phyloP scores from a whole-genome alignment of 495 filamentous ascomycete species.

The Penicillium ucsense region DNA sequence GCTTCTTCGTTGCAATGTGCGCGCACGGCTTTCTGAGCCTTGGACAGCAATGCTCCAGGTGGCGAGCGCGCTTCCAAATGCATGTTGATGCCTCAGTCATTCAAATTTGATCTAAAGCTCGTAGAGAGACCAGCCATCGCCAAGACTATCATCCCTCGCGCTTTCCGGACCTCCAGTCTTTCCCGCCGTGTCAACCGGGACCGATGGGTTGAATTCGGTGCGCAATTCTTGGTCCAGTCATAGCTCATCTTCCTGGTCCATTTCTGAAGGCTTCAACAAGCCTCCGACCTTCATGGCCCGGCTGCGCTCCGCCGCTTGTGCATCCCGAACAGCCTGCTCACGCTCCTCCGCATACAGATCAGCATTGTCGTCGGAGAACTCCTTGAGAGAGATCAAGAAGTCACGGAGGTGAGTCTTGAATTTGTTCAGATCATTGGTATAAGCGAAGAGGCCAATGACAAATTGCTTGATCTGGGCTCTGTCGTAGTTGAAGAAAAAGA shows the following conservation, averaged over 20 bases:
- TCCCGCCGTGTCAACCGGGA: conserved; percentile 6
- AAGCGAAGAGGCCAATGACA: conserved; percentile 73
- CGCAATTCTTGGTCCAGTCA: conserved; percentile 68
- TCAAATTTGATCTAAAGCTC: conserved; percentile 16
- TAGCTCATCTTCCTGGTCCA: conserved; percentile 85
- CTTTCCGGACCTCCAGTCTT: conserved; percentile 1
- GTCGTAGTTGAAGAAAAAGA: not conserved
- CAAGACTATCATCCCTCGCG: conserved; percentile 18
- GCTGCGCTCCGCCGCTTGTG: conserved; percentile 71
- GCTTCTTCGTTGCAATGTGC: not conserved
- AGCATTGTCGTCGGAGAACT: conserved; percentile 75
- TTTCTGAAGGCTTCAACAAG: conserved; percentile 82
- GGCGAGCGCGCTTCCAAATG: not conserved
- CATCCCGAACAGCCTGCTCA: conserved; percentile 71
- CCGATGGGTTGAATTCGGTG: conserved; percentile 37
- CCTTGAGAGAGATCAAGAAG: conserved; percentile 93
- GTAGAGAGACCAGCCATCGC: conserved; percentile 32
- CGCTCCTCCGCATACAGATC: conserved; percentile 94
- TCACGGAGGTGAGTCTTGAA: conserved; percentile 94
- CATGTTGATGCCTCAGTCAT: not conserved
- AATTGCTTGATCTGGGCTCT: conserved; percentile 84
- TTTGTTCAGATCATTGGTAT: conserved; percentile 70
- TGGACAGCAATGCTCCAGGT: too few species aligned
- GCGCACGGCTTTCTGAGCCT: too few species aligned
- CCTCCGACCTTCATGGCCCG: conserved; percentile 87